Base-by-base conservation (phyloP, 2,329 filamentous ascomycete genomes). In the Pseudopithomyces chartarum region DNA sequence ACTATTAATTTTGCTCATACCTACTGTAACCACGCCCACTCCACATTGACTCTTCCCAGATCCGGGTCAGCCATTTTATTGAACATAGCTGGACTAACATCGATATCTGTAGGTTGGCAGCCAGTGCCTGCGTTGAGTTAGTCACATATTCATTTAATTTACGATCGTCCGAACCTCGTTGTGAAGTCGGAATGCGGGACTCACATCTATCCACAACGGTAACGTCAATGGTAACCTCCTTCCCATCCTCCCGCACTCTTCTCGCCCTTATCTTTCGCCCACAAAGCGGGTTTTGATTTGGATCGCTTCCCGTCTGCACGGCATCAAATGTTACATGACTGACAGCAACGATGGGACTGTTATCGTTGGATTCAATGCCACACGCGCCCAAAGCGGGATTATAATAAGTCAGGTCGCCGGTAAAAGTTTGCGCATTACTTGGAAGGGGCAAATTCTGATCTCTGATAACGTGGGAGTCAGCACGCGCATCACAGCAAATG, bases 401-500 rank as follows among this genome's bases (percentile, higher is more conserved):
- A 72, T 90, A 93, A 77, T 87, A 93, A 0, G 88, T 91, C 49
- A 90, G 72, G 48, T 90, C 87, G 51, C 88, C 89, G 3, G 77
- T 81, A 65, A 84, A 85, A 0, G 81, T 80, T 1, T 81, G 78
- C 11, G 79, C 78, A 54, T 82, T 80, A 22, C 76, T 77, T 2
- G 84, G 84, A 7, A 85, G 76, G 3, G 83, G 83, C 6, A 85
- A 75, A 59, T 82, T 81, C 40, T 71, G 64, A 51, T 59, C 56
- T 44, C 72, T 75, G 40, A 29, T 17, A 36, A 23, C 6, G 6
- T 13, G 2, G 43, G 38, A 6, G 51, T 70, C 39, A 70, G 59
- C n/a, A 34, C 15, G 6, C 13, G 19, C 19, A 43, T 15, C 17
- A 12, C 47, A 17, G 7, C 2, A 22, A 29, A 8, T 29, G 26